Evolutionary conservation across 805 yeast genomes (phyloP).

Genomic region (Wickerhamiella lipophila): DNA sequence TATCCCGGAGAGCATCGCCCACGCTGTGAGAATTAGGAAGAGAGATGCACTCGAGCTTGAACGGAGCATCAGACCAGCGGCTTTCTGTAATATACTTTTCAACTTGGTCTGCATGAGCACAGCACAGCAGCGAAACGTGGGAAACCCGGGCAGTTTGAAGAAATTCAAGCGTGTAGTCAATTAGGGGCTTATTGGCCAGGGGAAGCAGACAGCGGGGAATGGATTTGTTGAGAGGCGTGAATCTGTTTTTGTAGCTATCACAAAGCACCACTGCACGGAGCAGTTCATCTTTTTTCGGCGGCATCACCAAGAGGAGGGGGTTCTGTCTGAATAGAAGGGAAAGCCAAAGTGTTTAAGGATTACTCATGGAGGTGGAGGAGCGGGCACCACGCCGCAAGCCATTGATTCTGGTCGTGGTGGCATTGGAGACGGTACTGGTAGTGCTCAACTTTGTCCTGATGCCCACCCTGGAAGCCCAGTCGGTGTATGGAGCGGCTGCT

Average conservation of each 20-base stretch:
- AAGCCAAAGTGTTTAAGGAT: neutral
- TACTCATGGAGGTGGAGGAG: constrained; percentile 17
- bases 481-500: constrained; percentile 27
- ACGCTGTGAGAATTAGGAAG: constrained; percentile 81
- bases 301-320: too few species aligned
- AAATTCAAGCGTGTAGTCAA: constrained; percentile 90
- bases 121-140: constrained; percentile 82
- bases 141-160: constrained; percentile 80
- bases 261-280: constrained; percentile 90
- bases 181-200: constrained; percentile 80
- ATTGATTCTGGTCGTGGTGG: constrained; percentile 14
- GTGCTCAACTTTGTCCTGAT: constrained; percentile 20
- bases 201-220: constrained; percentile 87
- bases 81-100: constrained; percentile 58
- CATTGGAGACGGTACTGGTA: constrained; percentile 20
- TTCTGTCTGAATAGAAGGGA: too few species aligned
- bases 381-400: constrained; percentile 21
- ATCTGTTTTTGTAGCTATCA: constrained; percentile 84
- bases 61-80: constrained; percentile 48
- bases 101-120: constrained; percentile 81
- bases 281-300: constrained; percentile 17
- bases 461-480: constrained; percentile 19
- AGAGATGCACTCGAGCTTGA: constrained; percentile 63
- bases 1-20: constrained; percentile 95
- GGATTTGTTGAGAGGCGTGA: constrained; percentile 79